Conservation (phyloP, 2,329 filamentous ascomycete genomes). For the Botrytis pseudocinerea region DNA sequence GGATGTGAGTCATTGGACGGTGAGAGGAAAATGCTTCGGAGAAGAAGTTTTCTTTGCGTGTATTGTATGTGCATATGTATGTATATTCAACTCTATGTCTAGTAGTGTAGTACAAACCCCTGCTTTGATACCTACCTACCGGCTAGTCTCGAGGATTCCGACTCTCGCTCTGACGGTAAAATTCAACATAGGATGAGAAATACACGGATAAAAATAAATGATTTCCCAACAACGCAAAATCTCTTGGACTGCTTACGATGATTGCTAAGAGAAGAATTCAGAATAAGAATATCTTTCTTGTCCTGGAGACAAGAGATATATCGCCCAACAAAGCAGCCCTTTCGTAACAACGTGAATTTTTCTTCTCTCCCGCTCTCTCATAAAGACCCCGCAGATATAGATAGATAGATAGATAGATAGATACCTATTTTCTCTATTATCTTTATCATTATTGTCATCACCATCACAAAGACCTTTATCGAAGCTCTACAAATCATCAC, state of each 20-base stretch:
- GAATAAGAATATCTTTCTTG: not conserved
- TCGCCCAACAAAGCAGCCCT: not conserved
- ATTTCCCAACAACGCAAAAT: too few species aligned
- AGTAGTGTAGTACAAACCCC: too few species aligned
- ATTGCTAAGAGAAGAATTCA: not conserved
- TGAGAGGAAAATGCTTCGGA: rapidly evolving
- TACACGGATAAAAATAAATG: too few species aligned
- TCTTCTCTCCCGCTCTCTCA: not conserved
- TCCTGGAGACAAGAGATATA: not conserved
- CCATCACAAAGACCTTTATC: not conserved
- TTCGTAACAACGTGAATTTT: not conserved
- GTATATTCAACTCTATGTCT: too few species aligned
- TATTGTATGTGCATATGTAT: too few species aligned
- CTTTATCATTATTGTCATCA: too few species aligned
- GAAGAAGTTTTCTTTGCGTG: not conserved
- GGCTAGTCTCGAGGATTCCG: not conserved
- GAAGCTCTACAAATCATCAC: not conserved
- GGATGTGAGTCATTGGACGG: not conserved
- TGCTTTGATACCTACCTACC: not conserved
- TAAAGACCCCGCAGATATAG: not conserved
- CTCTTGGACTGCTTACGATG: not conserved
- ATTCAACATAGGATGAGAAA: not conserved
- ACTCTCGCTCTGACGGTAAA: not conserved
- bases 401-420: not conserved
- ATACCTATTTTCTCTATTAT: too few species aligned